phyloP scores from a whole-genome alignment of 495 filamentous ascomycete species.

The Talaromyces proteolyticus region DNA sequence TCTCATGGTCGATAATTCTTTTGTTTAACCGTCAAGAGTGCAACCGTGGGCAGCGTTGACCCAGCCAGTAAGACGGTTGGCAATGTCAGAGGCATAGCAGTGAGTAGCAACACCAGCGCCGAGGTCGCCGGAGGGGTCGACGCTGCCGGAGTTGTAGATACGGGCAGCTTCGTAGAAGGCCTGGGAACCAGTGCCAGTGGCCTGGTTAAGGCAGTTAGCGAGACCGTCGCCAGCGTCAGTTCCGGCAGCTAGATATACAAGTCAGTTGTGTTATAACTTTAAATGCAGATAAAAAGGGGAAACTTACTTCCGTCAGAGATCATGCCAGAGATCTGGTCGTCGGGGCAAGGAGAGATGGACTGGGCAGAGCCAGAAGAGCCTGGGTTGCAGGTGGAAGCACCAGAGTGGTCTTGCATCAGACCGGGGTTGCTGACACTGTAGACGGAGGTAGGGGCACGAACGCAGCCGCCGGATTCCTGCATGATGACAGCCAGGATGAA shows the following conservation, averaged over 20 bases:
- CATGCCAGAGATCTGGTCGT: conserved; percentile 35
- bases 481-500: conserved; percentile 53
- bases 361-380: conserved; percentile 15
- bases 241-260: conserved; percentile 20
- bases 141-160: conserved; percentile 40
- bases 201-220: conserved; percentile 22
- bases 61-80: conserved; percentile 41
- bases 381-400: conserved; percentile 34
- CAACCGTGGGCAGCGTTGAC: conserved; percentile 12
- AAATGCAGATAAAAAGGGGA: no score
- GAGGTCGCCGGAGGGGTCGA: conserved; percentile 27
- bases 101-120: conserved; percentile 32
- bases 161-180: conserved; percentile 31
- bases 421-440: conserved; percentile 43
- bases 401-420: conserved; percentile 49
- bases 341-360: conserved; percentile 34
- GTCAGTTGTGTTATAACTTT: no score
- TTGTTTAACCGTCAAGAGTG: conserved; percentile 7
- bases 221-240: conserved; percentile 38
- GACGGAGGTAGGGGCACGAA: conserved; percentile 40
- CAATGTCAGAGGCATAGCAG: conserved; percentile 43
- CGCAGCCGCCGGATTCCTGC: conserved; percentile 55
- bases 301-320: conserved; percentile 36
- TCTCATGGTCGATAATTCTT: not conserved
- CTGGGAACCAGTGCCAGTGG: conserved; percentile 17